Evolutionary conservation across 2,329 filamentous ascomycete species (phyloP).

Genomic region (Coniella lustricola): DNA sequence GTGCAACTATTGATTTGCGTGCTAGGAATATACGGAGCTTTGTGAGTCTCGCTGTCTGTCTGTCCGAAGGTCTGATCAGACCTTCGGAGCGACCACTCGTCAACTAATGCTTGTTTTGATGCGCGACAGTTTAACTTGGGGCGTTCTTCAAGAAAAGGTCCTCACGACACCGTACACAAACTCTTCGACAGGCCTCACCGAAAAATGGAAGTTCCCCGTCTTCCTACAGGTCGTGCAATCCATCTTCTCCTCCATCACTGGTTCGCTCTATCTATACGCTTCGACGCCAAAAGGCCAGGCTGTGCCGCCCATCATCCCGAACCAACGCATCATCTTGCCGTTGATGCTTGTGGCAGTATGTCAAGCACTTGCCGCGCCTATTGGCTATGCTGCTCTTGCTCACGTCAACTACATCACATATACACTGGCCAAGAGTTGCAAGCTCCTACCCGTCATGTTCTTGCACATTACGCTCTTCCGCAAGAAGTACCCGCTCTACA

Average conservation of each 20-base stretch:
- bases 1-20: conserved; percentile 78
- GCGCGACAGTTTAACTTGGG: conserved; percentile 73
- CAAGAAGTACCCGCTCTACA: conserved; percentile 85
- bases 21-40: conserved; percentile 93
- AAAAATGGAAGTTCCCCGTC: conserved; percentile 87
- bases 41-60: conserved; percentile 51
- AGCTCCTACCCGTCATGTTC: conserved; percentile 97
- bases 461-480: conserved; percentile 89
- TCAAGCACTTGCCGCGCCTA: conserved; percentile 83
- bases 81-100: not conserved
- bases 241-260: conserved; percentile 74
- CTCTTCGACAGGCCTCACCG: conserved; percentile 42
- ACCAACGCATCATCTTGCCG: conserved; percentile 64
- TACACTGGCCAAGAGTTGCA: conserved; percentile 95
- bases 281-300: conserved; percentile 48
- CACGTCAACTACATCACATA: conserved; percentile 99
- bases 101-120: not conserved
- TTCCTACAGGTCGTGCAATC: conserved; percentile 97
- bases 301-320: conserved; percentile 67
- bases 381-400: conserved; percentile 84
- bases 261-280: conserved; percentile 69
- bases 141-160: conserved; percentile 91
- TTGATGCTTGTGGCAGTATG: conserved; percentile 82
- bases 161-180: conserved; percentile 84
- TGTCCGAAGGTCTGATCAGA: not conserved